Evolutionary conservation across 371 early-diverging fungal species (phyloP), one percentile per base, ranked within the genome.

Genomic region (Lichtheimia corymbifera): DNA sequence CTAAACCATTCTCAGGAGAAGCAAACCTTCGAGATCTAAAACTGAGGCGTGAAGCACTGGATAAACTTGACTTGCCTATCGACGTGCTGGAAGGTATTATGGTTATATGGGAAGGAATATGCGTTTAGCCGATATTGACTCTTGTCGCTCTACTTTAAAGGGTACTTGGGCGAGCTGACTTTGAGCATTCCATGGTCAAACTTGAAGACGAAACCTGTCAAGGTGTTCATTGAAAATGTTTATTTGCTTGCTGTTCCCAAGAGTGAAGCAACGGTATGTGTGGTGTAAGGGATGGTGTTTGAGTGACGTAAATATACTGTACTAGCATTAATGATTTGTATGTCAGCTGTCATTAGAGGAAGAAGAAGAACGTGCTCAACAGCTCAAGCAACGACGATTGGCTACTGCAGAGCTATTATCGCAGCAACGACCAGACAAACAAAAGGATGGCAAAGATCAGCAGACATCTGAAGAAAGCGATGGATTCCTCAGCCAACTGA

Each of bases 101-200:
- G 47, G 7, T n/a, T 47, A 47, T 47, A 18, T 1, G 22, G 17
- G 11, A n/a, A 47, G n/a, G 2, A 6, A 22, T 22, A 22, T 13
- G 47, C 15, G 15, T n/a, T 51, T 14, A 5, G 30, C 40, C n/a
- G 25, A 57, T 27, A 27, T 13, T 27, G 24, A 45, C 14, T 14
- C 22, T 43, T 47, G 27, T 27, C 15, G 43, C 13, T 22, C 13
- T 45, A 27, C 20, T 44, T 27, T 25, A 14, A 52, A 88, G 92
- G 94, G 4, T 88, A 84, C 67, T 72, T 95, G 22, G 96, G 96
- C 50, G 88, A 91, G 50, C 79, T 95, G 15, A 89, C 84, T 0
- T 70, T 94, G 3, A 79, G 77, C 18, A 93, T 95, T 57, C 94
- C 96, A 14, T 95, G 96, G 96, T 83, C 85, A 12, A 94, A 95